Percentiles rank a stretch among this genome's conserved stretches.
phyloP scores from a whole-genome alignment of 495 filamentous ascomycete genomes.

The Mycothermus thermophilus region DNA sequence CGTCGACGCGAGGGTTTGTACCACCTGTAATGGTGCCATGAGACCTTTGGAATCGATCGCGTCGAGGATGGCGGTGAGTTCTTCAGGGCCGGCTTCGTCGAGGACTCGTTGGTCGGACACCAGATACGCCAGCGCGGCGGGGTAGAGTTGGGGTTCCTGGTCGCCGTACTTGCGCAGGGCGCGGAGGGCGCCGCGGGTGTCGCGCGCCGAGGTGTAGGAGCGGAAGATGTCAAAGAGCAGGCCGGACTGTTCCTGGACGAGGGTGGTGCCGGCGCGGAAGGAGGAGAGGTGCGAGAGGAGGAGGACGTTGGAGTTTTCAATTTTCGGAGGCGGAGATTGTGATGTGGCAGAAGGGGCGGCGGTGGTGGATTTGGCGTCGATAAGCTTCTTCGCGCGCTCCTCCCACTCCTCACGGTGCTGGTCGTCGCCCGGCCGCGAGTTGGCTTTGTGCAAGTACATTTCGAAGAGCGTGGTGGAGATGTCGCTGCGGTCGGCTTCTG shows the following conservation, averaged over 20 bases:
- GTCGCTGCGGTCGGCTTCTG: conserved; percentile 58
- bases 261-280: conserved; percentile 78
- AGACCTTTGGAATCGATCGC: conserved; percentile 82
- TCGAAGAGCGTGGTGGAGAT: conserved; percentile 94
- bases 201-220: conserved; percentile 86
- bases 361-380: conserved; percentile 35
- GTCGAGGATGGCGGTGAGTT: conserved; percentile 62
- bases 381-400: conserved; percentile 72
- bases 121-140: conserved; percentile 86
- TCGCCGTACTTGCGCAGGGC: conserved; percentile 84
- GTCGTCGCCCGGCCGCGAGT: conserved; percentile 46
- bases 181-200: conserved; percentile 78
- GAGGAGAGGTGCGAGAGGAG: conserved; percentile 82
- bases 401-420: conserved; percentile 70
- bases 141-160: conserved; percentile 83
- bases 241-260: conserved; percentile 88
- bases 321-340: conserved; percentile 62
- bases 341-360: neutral
- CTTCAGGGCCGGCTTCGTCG: conserved; percentile 72
- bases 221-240: conserved; percentile 91
- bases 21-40: conserved; percentile 93
- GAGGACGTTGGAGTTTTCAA: conserved; percentile 88
- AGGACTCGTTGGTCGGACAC: conserved; percentile 71
- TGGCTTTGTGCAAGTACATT: conserved; percentile 87
- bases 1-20: conserved; percentile 59